phyloP scores from a whole-genome alignment of 495 filamentous ascomycete genomes.

The Ramalina peruviana region DNA sequence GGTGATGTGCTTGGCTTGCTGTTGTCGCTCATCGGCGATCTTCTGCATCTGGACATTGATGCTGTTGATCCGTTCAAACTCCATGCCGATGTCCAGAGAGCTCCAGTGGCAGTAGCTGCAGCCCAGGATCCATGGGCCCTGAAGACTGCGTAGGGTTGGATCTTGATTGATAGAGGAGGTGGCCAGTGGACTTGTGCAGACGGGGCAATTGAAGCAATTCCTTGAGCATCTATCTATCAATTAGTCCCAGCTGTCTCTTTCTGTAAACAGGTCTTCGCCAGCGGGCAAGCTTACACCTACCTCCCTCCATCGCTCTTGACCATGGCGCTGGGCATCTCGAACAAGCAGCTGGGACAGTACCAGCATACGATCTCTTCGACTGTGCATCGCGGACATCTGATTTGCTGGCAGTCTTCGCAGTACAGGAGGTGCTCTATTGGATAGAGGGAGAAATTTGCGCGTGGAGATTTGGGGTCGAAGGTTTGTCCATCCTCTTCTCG shows the following conservation, averaged over 20 bases:
- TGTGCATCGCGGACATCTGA: conserved; percentile 83
- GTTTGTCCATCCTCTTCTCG: conserved; percentile 61
- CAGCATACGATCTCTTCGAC: conserved; percentile 84
- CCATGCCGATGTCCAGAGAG: conserved; percentile 74
- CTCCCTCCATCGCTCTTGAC: conserved; percentile 85
- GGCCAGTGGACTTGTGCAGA: conserved; percentile 68
- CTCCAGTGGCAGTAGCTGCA: conserved; percentile 90
- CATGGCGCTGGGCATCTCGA: conserved; percentile 83
- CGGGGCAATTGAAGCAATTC: conserved; percentile 88
- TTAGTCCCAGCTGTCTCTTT: background rate
- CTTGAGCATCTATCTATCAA: conserved; percentile 57
- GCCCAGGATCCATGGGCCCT: conserved; percentile 62
- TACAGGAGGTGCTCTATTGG: conserved; percentile 89
- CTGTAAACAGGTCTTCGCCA: background rate
- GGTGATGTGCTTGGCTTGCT: conserved; percentile 20
- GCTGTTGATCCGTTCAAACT: conserved; percentile 74
- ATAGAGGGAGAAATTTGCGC: conserved; percentile 80
- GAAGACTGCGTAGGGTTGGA: conserved; percentile 21
- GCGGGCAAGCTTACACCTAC: conserved; percentile 33
- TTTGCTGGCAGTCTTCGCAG: conserved; percentile 92
- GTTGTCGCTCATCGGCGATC: conserved; percentile 4
- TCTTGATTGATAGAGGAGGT: conserved; percentile 55
- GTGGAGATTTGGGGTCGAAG: conserved; percentile 72
- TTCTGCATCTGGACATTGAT: conserved; percentile 68
- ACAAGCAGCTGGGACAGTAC: conserved; percentile 92